These are phyloP conservation scores for Globisporangium alternatum DNA, from an alignment of 352 stramenopile genomes.

Conservation along the genomic window DNA sequence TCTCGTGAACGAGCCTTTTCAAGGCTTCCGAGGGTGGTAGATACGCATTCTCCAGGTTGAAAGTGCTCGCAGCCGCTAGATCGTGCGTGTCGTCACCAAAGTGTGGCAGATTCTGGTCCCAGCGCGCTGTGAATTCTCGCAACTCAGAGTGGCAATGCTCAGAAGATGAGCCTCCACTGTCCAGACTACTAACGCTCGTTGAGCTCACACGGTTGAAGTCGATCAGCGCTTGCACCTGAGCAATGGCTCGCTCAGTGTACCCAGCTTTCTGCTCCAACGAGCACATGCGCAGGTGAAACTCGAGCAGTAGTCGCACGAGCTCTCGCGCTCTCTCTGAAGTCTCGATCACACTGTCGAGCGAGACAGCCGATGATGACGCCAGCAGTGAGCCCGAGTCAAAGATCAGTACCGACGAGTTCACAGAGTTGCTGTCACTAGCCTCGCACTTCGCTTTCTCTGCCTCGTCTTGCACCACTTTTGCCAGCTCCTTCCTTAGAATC, in stretches of 20 bases:
- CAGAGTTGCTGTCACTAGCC: background rate
- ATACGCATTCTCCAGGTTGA: slow-evolving; percentile 3
- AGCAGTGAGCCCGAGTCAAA: slow-evolving; percentile 27
- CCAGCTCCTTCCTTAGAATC: slow-evolving; percentile 38
- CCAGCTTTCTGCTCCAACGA: slow-evolving; percentile 51
- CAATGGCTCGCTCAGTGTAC: slow-evolving; percentile 57
- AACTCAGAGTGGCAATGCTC: slow-evolving; percentile 15
- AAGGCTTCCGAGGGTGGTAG: slow-evolving; percentile 18
- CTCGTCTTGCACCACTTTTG: slow-evolving; percentile 13
- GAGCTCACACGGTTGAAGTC: slow-evolving; percentile 34
- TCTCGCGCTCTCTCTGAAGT: background rate
- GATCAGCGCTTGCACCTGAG: slow-evolving; percentile 64
- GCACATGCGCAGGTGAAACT: slow-evolving; percentile 55
- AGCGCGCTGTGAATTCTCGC: slow-evolving; percentile 30
- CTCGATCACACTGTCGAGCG: background rate
- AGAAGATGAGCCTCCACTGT: background rate
- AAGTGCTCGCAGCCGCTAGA: background rate
- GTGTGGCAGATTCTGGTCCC: slow-evolving; percentile 23
- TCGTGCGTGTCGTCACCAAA: slow-evolving; percentile 26
- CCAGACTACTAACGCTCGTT: background rate
- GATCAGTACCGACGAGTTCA: slow-evolving; percentile 22
- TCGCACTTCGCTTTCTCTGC: background rate
- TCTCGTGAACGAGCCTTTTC: slow-evolving; percentile 19
- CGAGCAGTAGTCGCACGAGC: slow-evolving; percentile 21
- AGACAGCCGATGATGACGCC: slow-evolving; percentile 1